Evolutionary conservation across 2,329 filamentous ascomycete genomes (phyloP).

Genomic region (Neonectria magnoliae): DNA sequence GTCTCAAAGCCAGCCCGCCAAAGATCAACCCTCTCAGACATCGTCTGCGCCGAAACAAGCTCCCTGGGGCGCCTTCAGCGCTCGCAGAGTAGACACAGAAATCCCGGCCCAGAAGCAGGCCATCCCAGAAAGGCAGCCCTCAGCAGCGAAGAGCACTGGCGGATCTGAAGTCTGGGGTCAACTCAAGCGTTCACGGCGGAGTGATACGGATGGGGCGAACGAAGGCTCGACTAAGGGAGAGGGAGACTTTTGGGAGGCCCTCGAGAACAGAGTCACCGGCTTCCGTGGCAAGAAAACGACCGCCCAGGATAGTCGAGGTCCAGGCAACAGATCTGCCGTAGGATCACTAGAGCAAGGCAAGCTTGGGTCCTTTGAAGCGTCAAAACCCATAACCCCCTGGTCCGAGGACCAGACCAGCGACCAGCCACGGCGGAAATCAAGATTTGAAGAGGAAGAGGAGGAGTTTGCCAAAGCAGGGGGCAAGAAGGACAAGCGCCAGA

Average conservation of each 20-base stretch:
- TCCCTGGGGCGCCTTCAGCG: constrained; percentile 39
- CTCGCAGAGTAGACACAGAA: constrained; percentile 34
- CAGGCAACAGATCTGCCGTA: neutral
- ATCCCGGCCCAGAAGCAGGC: constrained; percentile 21
- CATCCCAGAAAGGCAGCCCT: neutral
- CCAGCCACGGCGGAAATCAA: constrained; percentile 42
- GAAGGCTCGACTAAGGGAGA: constrained; percentile 4
- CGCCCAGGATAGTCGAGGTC: neutral
- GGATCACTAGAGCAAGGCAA: neutral
- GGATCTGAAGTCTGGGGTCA: constrained; percentile 38
- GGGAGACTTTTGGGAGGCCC: constrained; percentile 37
- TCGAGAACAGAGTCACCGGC: constrained; percentile 37
- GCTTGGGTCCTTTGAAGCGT: neutral
- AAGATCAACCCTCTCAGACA: neutral
- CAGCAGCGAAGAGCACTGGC: neutral
- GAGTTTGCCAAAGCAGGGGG: constrained; percentile 22
- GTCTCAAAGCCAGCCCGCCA: constrained; percentile 28
- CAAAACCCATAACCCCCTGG: constrained; percentile 1
- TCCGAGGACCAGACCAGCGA: constrained; percentile 20
- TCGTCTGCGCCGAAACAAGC: constrained; percentile 1
- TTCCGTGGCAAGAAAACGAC: constrained; percentile 26
- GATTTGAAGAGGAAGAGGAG: constrained; percentile 45
- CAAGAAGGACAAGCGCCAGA: constrained; percentile 41
- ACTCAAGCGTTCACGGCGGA: constrained; percentile 32
- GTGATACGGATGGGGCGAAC: neutral